Evolutionary conservation across 345 rosid genomes (phyloP), one percentile per base, ranked within the genome.

Genomic region (Citrus trifoliata): DNA sequence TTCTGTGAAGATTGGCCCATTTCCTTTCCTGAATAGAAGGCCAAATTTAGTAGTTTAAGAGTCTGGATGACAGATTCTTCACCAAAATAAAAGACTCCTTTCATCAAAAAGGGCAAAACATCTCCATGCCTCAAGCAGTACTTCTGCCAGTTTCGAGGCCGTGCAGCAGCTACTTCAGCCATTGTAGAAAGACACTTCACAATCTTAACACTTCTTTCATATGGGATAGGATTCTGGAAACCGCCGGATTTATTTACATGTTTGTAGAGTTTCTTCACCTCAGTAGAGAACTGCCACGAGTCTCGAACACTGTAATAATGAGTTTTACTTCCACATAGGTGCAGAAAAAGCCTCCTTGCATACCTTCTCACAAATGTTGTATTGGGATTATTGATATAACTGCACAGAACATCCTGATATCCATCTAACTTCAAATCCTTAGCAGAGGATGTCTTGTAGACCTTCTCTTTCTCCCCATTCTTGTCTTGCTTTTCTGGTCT

Each of bases 111-210:
- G 61, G 97, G 90, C 84, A 96, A 83, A 71, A 91, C 90, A 83
- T 96, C 97, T 66, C 82, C 91, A 83, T 91, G 97, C 86, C 86
- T 94, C 84, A 90, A 87, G 84, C 99, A 94, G 78, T 93, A 96
- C 86, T 94, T 94, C 87, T 96, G 99, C 99, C 99, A 96, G 86
- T 96, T 96, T 56, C 95, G 93, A 75, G 99, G 99, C 79, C 99
- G 86, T n/a, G 95, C 88, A 71, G 87, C 85, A 70, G 98, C 98
- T 69, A 93, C 98, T 86, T 96, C 99, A 78, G 91, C 97, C 89
- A 94, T 96, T 46, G 93, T 88, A 74, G 95, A 90, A 77, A 96
- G 90, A 86, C 95, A 93, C 83, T 88, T 96, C 35, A 94, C 93
- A 82, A 94, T 90, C 90, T 96, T 94, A 78, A 93, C 97, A 88